phyloP scores from a whole-genome alignment of 768 basidiomycete genomes.

The Suillus americanus region DNA sequence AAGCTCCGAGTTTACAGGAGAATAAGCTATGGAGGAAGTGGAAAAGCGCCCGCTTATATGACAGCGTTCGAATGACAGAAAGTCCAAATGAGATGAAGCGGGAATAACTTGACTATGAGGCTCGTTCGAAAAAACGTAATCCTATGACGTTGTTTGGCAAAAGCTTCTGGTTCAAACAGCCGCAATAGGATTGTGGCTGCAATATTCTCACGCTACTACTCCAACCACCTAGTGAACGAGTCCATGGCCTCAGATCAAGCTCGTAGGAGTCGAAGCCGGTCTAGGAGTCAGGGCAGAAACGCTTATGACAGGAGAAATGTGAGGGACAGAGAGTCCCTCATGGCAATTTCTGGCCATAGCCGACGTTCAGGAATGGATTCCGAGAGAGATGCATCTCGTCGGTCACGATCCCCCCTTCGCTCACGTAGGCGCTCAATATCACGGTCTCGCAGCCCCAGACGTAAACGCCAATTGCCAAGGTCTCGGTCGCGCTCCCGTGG shows the following conservation, averaged over 20 bases:
- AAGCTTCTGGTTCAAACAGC: slow-evolving; percentile 30
- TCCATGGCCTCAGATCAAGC: slow-evolving; percentile 22
- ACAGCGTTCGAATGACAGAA: background rate
- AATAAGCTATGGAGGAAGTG: background rate
- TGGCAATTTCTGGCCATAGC: background rate
- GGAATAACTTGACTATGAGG: no score
- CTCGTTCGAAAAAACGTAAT: no score
- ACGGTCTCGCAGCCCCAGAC: slow-evolving; percentile 7
- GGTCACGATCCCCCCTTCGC: slow-evolving; percentile 8
- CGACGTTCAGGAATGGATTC: background rate
- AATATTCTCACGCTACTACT: background rate
- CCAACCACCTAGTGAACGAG: background rate
- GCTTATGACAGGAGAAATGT: background rate
- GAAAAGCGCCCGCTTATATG: background rate
- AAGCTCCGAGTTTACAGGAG: background rate
- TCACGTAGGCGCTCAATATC: slow-evolving; percentile 7
- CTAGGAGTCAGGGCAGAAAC: slow-evolving; percentile 16
- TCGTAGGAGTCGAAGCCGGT: slow-evolving; percentile 21
- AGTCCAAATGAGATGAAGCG: background rate
- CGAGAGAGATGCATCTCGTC: background rate
- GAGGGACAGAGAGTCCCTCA: background rate
- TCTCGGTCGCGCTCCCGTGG: slow-evolving; percentile 25
- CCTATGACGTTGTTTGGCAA: slow-evolving; percentile 31
- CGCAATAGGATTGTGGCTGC: slow-evolving; percentile 1
- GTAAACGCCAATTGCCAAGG: background rate